These are phyloP conservation scores for Globisporangium megalacanthum DNA, from an alignment of 352 stramenopile species.

Conservation along the genomic window DNA sequence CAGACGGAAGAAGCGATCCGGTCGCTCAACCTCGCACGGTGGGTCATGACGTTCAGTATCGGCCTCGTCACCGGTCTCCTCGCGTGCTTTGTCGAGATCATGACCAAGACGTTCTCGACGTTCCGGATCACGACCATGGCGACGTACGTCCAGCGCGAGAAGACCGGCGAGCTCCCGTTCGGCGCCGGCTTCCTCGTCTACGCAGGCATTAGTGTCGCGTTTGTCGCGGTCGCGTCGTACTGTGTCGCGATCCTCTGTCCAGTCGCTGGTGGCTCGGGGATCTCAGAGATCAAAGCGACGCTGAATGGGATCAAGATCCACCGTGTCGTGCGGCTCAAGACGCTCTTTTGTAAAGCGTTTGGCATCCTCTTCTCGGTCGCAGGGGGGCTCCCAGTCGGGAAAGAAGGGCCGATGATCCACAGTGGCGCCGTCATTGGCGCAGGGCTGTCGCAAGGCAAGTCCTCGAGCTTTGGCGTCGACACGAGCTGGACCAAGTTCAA, in stretches of 20 bases:
- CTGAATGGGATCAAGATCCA: conserved; percentile 90
- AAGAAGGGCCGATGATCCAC: conserved; percentile 92
- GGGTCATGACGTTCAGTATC: conserved; percentile 95
- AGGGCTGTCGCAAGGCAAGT: conserved; percentile 93
- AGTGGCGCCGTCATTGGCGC: conserved; percentile 92
- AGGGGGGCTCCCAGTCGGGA: conserved; percentile 83
- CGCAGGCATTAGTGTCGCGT: conserved; percentile 88
- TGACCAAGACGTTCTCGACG: conserved; percentile 76
- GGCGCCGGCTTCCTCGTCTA: conserved; percentile 87
- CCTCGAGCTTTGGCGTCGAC: conserved; percentile 80
- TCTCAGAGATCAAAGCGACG: conserved; percentile 92
- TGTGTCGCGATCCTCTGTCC: conserved; percentile 94
- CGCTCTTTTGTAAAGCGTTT: conserved; percentile 86
- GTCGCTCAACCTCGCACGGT: conserved; percentile 85
- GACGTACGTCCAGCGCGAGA: conserved; percentile 58
- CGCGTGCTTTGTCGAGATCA: conserved; percentile 92
- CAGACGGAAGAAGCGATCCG: conserved; percentile 69
- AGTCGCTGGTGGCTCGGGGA: conserved; percentile 91
- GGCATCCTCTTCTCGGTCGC: conserved; percentile 84
- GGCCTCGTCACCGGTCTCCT: conserved; percentile 91
- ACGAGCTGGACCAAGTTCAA: conserved; percentile 25
- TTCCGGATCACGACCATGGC: conserved; percentile 91
- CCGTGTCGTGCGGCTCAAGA: conserved; percentile 63
- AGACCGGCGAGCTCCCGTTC: conserved; percentile 37
- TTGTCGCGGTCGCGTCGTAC: conserved; percentile 87